Conservation (phyloP, 768 basidiomycete genomes). For the Mycena chlorophos region DNA sequence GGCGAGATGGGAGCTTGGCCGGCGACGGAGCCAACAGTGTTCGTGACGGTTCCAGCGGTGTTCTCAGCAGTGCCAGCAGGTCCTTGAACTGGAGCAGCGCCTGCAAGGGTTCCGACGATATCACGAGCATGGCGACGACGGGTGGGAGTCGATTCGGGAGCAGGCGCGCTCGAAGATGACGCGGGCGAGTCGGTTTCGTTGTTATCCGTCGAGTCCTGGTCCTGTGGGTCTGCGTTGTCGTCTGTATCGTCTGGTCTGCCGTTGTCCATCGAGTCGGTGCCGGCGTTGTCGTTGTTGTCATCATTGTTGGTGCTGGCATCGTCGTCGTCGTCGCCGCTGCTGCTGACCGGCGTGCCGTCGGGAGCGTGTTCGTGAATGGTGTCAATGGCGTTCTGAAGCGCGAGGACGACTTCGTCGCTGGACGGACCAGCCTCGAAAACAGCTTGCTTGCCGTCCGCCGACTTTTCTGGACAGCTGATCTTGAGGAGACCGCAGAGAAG, state of each 20-base stretch:
- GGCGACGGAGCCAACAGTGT: background rate
- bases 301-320: background rate
- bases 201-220: no score
- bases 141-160: background rate
- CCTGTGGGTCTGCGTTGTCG: no score
- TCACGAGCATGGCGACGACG: background rate
- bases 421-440: slow-evolving; percentile 4
- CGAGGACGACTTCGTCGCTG: background rate
- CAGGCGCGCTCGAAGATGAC: no score
- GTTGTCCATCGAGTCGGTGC: no score
- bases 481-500: background rate
- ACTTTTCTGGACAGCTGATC: background rate
- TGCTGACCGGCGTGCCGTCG: background rate
- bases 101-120: background rate
- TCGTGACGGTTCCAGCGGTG: no score
- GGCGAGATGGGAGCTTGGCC: background rate
- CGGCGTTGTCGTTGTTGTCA: slow-evolving; percentile 1
- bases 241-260: no score
- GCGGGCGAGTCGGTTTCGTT: no score
- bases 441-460: slow-evolving; percentile 9
- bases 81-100: background rate
- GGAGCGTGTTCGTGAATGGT: background rate
- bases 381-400: slow-evolving; percentile 1
- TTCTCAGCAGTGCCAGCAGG: background rate
- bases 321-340: background rate